Evolutionary conservation across 2,329 filamentous ascomycete species (phyloP), one percentile per base, ranked within the genome.

Genomic region (Aspergillus luchuensis): DNA sequence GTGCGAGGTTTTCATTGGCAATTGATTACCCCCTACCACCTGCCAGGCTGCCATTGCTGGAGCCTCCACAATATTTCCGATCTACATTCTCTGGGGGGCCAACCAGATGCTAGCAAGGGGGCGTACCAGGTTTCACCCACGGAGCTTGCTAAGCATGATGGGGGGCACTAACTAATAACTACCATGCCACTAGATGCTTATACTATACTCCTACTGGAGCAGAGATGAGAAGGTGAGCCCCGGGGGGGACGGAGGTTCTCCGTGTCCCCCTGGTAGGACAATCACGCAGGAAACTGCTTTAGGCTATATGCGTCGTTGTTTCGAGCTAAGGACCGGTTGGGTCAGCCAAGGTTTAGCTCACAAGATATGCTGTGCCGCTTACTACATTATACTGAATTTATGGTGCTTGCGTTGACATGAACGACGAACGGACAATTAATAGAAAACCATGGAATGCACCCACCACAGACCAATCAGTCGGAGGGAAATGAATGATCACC

Each of bases 271-370:
- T 45, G 25, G 39, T 56, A 28, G 21, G 15, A 56, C 52, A 21
- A 21, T 10, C 28, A 45, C 36, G 57, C 51, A 54, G 21, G 30
- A 48, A 55, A 51, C 51, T 59, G 50, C 57, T 21, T 57, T 59
- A 55, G 33, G 57, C 41, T 38, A 41, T 38, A 41, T 53, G 57
- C 41, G 23, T 59, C 41, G 21, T 54, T 30, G 48, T 49, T 54
- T 49, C 25, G 23, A n/a, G 17, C 52, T 15, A 30, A 53, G 50
- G 30, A 36, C 13, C 5, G 36, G 15, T 17, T 57, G 23, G 55
- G 33, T 41, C 28, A 33, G 39, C 11, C n/a, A 17, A 17, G 41
- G 11, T 19, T 45, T 45, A 30, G 47, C 47, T 30, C 23, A 30
- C 15, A n/a, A 28, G 47, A 30, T 28, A 30, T 49, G 23, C 23